phyloP scores from a whole-genome alignment of 1,284 basidiomycete genomes.

The Pseudozyma sp. region DNA sequence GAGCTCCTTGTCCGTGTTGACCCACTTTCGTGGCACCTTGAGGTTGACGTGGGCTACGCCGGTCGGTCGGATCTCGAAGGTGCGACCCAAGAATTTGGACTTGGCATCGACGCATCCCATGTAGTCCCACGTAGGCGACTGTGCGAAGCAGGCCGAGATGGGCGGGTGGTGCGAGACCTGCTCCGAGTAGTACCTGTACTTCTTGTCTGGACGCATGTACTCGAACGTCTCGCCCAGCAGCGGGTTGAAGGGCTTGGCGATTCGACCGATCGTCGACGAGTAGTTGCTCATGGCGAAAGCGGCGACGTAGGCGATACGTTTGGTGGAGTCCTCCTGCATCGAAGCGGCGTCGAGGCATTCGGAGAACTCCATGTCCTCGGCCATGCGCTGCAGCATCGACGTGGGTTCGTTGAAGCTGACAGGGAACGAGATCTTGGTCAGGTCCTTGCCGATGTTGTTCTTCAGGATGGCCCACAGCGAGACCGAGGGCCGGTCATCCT shows the following conservation, averaged over 20 bases:
- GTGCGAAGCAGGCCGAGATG: constrained; percentile 89
- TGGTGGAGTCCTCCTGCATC: constrained; percentile 80
- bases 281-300: constrained; percentile 99
- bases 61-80: constrained; percentile 94
- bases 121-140: constrained; percentile 89
- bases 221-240: constrained; percentile 88
- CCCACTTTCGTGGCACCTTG: constrained; percentile 71
- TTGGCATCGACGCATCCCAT: constrained; percentile 74
- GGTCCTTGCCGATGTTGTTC: constrained; percentile 94
- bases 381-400: constrained; percentile 85
- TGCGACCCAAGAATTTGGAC: constrained; percentile 76
- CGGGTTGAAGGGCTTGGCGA: constrained; percentile 69
- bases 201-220: constrained; percentile 82
- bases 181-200: constrained; percentile 90
- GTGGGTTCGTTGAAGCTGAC: constrained; percentile 84
- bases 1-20: constrained; percentile 45
- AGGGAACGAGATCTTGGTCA: constrained; percentile 95
- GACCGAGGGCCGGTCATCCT: constrained; percentile 86
- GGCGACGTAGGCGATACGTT: constrained; percentile 90
- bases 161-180: constrained; percentile 97
- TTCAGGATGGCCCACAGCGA: constrained; percentile 96
- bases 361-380: constrained; percentile 70
- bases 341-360: constrained; percentile 80
- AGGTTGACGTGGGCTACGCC: constrained; percentile 91
- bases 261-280: constrained; percentile 81